These are phyloP conservation scores for Penicillium hordei DNA, from an alignment of 2,329 filamentous ascomycete species.

Conservation along the genomic window DNA sequence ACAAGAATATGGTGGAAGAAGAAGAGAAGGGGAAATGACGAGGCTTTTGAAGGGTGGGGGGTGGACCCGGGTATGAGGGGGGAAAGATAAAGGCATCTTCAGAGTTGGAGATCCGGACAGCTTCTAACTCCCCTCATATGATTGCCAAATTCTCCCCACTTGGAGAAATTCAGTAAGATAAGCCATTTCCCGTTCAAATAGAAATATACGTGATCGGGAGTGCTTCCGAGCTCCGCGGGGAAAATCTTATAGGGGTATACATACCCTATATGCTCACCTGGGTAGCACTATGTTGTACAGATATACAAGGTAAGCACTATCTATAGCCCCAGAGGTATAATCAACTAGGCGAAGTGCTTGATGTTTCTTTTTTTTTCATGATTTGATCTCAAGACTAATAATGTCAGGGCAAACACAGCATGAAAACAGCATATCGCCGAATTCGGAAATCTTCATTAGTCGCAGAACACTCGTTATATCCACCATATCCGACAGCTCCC, in stretches of 20 bases:
- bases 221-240: conserved; percentile 1
- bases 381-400: not conserved
- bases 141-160: not conserved
- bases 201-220: conserved; percentile 1
- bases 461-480: not conserved
- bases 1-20: conserved; percentile 21
- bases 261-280: not conserved
- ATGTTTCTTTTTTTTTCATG: not conserved
- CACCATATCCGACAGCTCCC: not conserved
- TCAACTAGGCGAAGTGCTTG: not conserved
- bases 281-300: not conserved
- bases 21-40: conserved; percentile 14
- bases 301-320: not conserved
- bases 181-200: not conserved
- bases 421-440: not conserved
- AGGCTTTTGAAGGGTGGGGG: conserved; percentile 21
- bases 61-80: conserved; percentile 18
- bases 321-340: not conserved
- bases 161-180: not conserved
- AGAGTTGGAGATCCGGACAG: conserved; percentile 9
- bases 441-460: not conserved
- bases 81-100: conserved; percentile 14
- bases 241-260: not conserved
- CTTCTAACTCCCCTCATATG: conserved; percentile 3
- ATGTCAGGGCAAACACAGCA: not conserved